Evolutionary conservation across 345 rosid species (phyloP), one percentile per base, ranked within the genome.

Genomic region (Hibiscus tridactylites): DNA sequence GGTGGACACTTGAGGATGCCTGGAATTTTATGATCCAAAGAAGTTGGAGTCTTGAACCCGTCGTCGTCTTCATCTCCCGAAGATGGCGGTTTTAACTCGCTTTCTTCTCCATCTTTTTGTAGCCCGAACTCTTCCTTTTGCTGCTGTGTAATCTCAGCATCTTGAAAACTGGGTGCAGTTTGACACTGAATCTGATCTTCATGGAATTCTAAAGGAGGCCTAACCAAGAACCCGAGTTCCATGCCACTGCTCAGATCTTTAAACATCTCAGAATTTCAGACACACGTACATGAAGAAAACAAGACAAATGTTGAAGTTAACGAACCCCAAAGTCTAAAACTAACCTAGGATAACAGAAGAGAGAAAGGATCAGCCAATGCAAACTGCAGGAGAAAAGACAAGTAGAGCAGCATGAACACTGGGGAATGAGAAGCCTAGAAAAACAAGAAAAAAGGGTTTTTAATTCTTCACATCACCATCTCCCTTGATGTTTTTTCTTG

Each of bases 41-140:
- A 86, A 39, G 82, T 88, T 37, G 97, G 93, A 71, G 93, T 90
- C 84, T 81, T 83, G 80, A 78, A 83, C 37, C 87, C 92, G 37
- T 57, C 52, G 16, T 15, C 71, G 17, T 71, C 75, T 9, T 71
- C 78, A 0, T 70, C 73, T 73, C 35, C 79, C 42, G 77, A 9
- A 58, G 63, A 62, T 4, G 85, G 81, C 76, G 81, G 49, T 37
- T 76, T 74, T 31, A 71, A 46, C 73, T 68, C 65, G 79, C 74
- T 67, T 56, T 77, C 75, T 17, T 65, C 80, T 74, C 74, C 87
- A 69, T 71, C 52, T 65, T 65, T 65, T 59, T 50, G 65, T 17
- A 31, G 73, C 9, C 35, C 63, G 33, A 37, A 56, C 2, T 66
- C 61, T 24, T 77, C 73, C 24, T 71, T 2, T 61, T 59, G 65